phyloP scores from a whole-genome alignment of 805 yeast species.

The Candida parachauliodes region DNA sequence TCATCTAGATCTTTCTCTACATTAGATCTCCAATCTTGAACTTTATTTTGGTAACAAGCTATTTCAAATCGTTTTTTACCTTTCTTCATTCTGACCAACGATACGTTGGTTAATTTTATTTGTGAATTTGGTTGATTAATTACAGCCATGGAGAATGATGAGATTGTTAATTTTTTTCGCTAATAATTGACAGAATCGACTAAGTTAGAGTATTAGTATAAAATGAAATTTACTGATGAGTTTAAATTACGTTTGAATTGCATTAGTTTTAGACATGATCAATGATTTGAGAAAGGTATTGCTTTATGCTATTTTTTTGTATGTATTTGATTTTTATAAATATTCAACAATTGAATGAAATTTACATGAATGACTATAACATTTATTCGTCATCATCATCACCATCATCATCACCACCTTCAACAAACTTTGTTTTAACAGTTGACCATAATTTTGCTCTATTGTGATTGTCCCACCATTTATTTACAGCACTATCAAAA shows the following conservation, averaged over 20 bases:
- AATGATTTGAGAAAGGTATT: too few species aligned
- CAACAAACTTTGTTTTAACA: slow-evolving; percentile 55
- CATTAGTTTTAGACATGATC: too few species aligned
- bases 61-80: slow-evolving; percentile 91
- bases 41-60: slow-evolving; percentile 95
- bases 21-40: slow-evolving; percentile 87
- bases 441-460: slow-evolving; percentile 85
- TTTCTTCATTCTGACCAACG: slow-evolving; percentile 84
- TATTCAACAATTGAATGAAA: too few species aligned
- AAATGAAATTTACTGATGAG: too few species aligned
- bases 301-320: background rate
- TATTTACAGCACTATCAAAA: slow-evolving; percentile 64
- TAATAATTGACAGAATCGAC: too few species aligned
- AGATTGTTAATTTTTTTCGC: too few species aligned
- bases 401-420: slow-evolving; percentile 55
- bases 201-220: too few species aligned
- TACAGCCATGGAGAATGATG: slow-evolving; percentile 27
- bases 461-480: slow-evolving; percentile 75
- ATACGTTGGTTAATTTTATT: slow-evolving; percentile 89
- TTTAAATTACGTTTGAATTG: too few species aligned
- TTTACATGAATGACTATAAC: too few species aligned
- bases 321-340: too few species aligned
- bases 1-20: slow-evolving; percentile 93
- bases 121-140: slow-evolving; percentile 88
- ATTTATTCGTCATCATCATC: slow-evolving; percentile 51